Base-by-base conservation (phyloP, 2,329 filamentous ascomycete genomes). In the Magnaporthiopsis poae region DNA sequence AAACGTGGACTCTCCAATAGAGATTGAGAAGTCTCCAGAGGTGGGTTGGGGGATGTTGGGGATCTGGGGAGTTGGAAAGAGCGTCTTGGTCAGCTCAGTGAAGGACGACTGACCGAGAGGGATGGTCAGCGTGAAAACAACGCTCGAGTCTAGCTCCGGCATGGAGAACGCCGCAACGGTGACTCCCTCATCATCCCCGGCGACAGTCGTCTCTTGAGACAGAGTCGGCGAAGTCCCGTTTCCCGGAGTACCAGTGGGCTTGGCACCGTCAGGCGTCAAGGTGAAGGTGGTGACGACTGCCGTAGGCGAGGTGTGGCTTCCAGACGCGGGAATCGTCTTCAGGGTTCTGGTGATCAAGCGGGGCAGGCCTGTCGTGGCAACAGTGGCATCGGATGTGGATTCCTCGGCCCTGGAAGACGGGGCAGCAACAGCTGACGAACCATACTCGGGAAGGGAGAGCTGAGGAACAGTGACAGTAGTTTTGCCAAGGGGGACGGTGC, bases 401-500 rank as follows among this genome's bases (percentile, higher is more conserved):
- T 31, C 25, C 12, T 25, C 56, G 25, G 46, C 25, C 12, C 15
- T 33, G 25, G 46, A 25, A 31, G 56, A 15, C 25, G n/a, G 29
- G 56, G 36, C 15, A 60, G 39, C 39, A 56, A 27, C 31, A 36
- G 56, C 31, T 62, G 46, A 60, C 52, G 65, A 25, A n/a, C 62
- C 63, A 62, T 65, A 63, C 36, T 35, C 60, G 29, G 65, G n/a
- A 9, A 59, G 11, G 25, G 64, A 61, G n/a, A 29, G 11, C 5
- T 65, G 66, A 46, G 69, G 52, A 52, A 73, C 62, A 5, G 72
- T 72, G 67, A 71, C 67, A 36, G 71, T 73, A 31, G 67, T 63
- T 35, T 67, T 63, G 59, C 67, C 65, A 2, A 71, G 66, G n/a
- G 69, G 69, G 31, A 67, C 66, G 33, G 68, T 70, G 67, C 66